These are phyloP conservation scores for Taphrina sp. DNA, from an alignment of 1,139 yeast species.

Conservation along the genomic window DNA sequence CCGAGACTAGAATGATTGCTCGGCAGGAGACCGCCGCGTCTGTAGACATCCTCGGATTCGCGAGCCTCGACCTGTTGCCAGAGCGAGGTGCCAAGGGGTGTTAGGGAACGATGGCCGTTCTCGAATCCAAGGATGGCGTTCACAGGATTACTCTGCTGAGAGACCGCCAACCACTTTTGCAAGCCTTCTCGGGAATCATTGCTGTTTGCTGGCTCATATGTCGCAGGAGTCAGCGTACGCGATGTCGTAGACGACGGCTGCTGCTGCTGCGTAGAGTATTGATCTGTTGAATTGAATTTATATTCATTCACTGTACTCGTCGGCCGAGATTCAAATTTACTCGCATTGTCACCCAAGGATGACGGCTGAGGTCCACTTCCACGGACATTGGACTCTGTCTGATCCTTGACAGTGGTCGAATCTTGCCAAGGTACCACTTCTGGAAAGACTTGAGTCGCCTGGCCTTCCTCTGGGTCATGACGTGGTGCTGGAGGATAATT, in stretches of 20 bases:
- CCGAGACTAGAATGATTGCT: neutral
- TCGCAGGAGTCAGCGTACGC: too few species aligned
- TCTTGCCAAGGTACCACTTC: neutral
- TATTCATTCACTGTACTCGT: too few species aligned
- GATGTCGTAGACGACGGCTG: too few species aligned
- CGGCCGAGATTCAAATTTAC: too few species aligned
- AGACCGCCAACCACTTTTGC: constrained; percentile 20
- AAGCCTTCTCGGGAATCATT: neutral
- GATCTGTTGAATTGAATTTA: too few species aligned
- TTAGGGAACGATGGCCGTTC: neutral
- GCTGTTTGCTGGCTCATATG: too few species aligned
- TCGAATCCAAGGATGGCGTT: constrained; percentile 1
- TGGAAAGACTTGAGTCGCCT: neutral
- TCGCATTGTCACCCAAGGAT: too few species aligned
- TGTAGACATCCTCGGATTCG: neutral
- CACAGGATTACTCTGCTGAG: constrained; percentile 22
- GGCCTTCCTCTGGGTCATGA: neutral
- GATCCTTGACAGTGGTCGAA: constrained; percentile 1
- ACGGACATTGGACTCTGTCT: constrained; percentile 20
- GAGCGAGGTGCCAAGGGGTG: too few species aligned
- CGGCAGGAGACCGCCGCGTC: neutral
- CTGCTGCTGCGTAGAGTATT: too few species aligned
- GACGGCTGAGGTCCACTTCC: constrained; percentile 15
- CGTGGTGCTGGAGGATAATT: neutral
- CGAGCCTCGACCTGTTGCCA: neutral